Percentiles rank a stretch among this genome's conserved stretches.
phyloP scores from a whole-genome alignment of 805 yeast species.

The Priceomyces medius region DNA sequence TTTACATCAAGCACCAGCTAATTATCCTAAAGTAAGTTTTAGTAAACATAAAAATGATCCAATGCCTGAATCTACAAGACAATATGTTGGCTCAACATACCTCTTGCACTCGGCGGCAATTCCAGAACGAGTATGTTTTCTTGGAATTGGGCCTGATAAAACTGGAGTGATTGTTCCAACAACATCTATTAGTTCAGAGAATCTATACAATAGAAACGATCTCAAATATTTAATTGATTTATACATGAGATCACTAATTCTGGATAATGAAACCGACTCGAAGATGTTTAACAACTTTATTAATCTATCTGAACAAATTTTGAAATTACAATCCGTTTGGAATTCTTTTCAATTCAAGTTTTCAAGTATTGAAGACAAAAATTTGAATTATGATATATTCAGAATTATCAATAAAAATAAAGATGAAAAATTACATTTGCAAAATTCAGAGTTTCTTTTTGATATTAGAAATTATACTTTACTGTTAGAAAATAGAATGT shows the following conservation, averaged over 20 bases:
- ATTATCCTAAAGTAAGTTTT: slow-evolving; percentile 1
- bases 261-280: too few species aligned
- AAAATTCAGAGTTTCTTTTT: slow-evolving; percentile 22
- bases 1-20: not conserved
- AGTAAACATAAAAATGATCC: slow-evolving; percentile 10
- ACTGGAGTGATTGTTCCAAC: slow-evolving; percentile 25
- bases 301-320: not conserved
- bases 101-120: slow-evolving; percentile 25
- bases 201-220: slow-evolving; percentile 3
- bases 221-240: not conserved
- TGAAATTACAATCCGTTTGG: not conserved
- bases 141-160: slow-evolving; percentile 22
- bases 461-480: slow-evolving; percentile 11
- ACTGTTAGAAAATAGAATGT: not conserved
- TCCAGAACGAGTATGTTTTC: slow-evolving; percentile 29
- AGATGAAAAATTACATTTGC: not conserved
- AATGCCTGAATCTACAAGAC: slow-evolving; percentile 28
- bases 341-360: not conserved
- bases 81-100: slow-evolving; percentile 32
- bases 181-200: slow-evolving; percentile 2
- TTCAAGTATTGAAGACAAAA: not conserved
- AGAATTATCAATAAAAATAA: slow-evolving; percentile 1
- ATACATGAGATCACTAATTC: not conserved
- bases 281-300: not conserved
- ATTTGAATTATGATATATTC: slow-evolving; percentile 5